Conservation (phyloP, 257 asterid species). For the Cordia subcordata region DNA sequence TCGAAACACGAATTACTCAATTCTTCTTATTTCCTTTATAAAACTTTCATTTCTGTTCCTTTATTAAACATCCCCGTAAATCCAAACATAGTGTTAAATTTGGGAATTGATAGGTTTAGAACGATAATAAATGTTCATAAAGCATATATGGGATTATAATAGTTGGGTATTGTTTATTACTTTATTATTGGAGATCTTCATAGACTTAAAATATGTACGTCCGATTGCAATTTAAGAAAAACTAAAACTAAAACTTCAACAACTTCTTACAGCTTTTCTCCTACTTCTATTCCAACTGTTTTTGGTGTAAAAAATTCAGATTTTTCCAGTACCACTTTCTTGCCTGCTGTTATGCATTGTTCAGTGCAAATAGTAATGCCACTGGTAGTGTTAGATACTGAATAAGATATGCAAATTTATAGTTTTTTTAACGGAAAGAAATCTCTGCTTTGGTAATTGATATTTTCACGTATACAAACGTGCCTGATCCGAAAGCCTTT, state of each 20-base stretch:
- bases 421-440: slow-evolving; percentile 2
- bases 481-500: neutral
- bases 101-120: too few species aligned
- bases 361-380: slow-evolving; percentile 28
- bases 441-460: neutral
- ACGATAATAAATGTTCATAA: too few species aligned
- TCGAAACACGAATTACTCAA: too few species aligned
- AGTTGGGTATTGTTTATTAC: too few species aligned
- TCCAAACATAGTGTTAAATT: too few species aligned
- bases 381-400: slow-evolving; percentile 15
- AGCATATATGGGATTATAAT: too few species aligned
- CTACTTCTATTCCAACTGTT: slow-evolving; percentile 22
- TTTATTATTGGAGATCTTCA: too few species aligned
- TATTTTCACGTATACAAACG: neutral
- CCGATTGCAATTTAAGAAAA: neutral
- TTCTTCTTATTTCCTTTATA: too few species aligned
- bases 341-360: slow-evolving; percentile 18
- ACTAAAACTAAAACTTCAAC: neutral
- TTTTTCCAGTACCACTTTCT: slow-evolving; percentile 19
- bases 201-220: neutral
- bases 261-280: slow-evolving; percentile 13
- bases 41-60: too few species aligned
- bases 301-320: slow-evolving; percentile 29
- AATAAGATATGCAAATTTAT: slow-evolving; percentile 15
- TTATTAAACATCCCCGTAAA: too few species aligned